Evolutionary conservation across 768 basidiomycete genomes (phyloP).

Genomic region (Coprinopsis marcescibilis): DNA sequence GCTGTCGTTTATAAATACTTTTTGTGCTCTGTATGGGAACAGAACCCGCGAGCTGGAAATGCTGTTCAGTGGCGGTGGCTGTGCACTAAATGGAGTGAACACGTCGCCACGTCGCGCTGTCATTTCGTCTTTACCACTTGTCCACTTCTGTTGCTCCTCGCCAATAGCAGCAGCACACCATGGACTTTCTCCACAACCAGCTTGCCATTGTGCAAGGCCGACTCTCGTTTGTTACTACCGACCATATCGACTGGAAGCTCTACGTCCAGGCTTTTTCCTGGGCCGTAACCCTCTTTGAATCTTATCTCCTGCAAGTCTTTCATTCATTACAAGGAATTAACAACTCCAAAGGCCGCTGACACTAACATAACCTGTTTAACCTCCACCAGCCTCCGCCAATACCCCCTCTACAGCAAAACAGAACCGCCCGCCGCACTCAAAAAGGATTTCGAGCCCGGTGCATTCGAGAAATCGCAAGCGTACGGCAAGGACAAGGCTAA

Average conservation of each 20-base stretch:
- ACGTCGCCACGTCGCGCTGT: too few species aligned
- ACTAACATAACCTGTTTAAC: neutral
- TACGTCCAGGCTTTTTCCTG: constrained; percentile 78
- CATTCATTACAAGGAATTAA: constrained; percentile 6
- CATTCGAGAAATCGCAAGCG: constrained; percentile 83
- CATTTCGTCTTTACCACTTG: too few species aligned
- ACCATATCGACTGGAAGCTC: constrained; percentile 74
- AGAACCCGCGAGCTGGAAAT: too few species aligned
- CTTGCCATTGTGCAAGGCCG: constrained; percentile 51
- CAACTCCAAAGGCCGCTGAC: too few species aligned
- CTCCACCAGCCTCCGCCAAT: constrained; percentile 61
- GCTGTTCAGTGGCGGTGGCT: too few species aligned
- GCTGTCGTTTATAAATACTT: too few species aligned
- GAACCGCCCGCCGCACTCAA: constrained; percentile 68
- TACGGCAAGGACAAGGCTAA: constrained; percentile 91
- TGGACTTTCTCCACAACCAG: constrained; percentile 60
- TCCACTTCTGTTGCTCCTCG: too few species aligned
- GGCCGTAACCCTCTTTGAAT: constrained; percentile 78
- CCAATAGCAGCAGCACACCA: too few species aligned
- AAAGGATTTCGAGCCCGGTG: constrained; percentile 58
- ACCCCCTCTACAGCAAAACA: constrained; percentile 74
- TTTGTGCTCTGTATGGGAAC: too few species aligned
- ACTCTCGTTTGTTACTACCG: constrained; percentile 66
- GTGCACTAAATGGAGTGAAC: too few species aligned
- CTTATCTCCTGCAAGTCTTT: constrained; percentile 71